Percentiles rank a stretch among this genome's conserved stretches.
These are phyloP conservation scores for Pythium sp. DNA, from an alignment of 352 stramenopile genomes.

Conservation along the genomic window DNA sequence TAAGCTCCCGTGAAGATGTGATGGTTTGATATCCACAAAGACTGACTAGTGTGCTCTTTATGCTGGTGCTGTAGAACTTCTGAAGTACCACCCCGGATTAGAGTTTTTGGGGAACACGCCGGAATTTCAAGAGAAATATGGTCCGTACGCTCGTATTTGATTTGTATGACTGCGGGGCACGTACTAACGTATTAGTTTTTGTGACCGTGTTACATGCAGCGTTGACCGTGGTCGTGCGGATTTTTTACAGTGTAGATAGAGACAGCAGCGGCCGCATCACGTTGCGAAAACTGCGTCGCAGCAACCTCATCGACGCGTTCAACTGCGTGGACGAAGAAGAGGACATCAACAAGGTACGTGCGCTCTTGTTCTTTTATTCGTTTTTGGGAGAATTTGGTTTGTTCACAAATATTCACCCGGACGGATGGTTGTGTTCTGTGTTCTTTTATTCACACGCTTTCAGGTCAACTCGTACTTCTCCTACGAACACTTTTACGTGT, in stretches of 20 bases:
- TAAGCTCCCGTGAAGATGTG: neutral
- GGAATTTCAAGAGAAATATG: slow-evolving; percentile 99
- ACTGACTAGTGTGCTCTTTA: neutral
- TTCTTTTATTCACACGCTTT: neutral
- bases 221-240: slow-evolving; percentile 94
- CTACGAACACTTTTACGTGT: slow-evolving; percentile 99
- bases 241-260: slow-evolving; percentile 94
- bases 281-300: slow-evolving; percentile 91
- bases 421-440: neutral
- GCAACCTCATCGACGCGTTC: slow-evolving; percentile 95
- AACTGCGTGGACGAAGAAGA: slow-evolving; percentile 97
- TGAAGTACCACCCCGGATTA: slow-evolving; percentile 91
- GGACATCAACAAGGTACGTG: slow-evolving; percentile 98
- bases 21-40: too few relatives aligned
- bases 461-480: slow-evolving; percentile 95
- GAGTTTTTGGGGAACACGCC: slow-evolving; percentile 96
- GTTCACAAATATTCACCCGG: neutral
- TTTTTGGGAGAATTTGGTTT: neutral
- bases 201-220: slow-evolving; percentile 36
- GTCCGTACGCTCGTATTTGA: slow-evolving; percentile 3
- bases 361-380: neutral
- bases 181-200: neutral
- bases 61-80: slow-evolving; percentile 47
- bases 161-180: too few relatives aligned
- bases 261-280: slow-evolving; percentile 95